A percentile compares a stretch with the other conserved stretches of the same genome.
Evolutionary conservation across 108 stramenopile genomes (phyloP).

Genomic region (Fragilaria crotonensis): DNA sequence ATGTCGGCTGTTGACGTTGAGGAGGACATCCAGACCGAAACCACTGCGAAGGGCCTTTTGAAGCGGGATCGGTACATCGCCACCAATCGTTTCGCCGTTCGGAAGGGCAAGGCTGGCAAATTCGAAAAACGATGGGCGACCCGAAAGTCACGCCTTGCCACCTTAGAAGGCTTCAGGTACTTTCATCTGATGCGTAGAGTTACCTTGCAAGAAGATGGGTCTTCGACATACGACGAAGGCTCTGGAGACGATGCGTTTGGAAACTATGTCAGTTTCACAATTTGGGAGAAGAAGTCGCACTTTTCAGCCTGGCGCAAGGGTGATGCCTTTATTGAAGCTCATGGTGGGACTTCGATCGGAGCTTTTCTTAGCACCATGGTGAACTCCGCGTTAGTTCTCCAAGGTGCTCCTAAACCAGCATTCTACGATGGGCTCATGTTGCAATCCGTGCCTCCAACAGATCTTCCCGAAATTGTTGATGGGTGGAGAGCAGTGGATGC

Average conservation of each 20-base stretch:
- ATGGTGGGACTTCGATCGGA: conserved; percentile 80
- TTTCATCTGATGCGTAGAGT: conserved; percentile 84
- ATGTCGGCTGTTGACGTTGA: neutral
- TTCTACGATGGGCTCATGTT: conserved; percentile 77
- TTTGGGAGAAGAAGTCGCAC: conserved; percentile 80
- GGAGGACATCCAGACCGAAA: neutral
- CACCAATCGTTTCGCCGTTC: conserved; percentile 81
- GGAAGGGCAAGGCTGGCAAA: conserved; percentile 56
- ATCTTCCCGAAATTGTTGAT: conserved; percentile 59
- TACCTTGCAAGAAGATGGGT: conserved; percentile 30
- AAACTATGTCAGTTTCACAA: conserved; percentile 79
- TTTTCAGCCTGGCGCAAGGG: conserved; percentile 79
- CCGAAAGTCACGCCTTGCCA: conserved; percentile 63
- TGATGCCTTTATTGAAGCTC: conserved; percentile 90
- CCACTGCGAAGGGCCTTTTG: conserved; percentile 25
- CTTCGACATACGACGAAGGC: conserved; percentile 21
- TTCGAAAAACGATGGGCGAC: conserved; percentile 88
- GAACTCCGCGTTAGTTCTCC: conserved; percentile 52
- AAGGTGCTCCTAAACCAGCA: conserved; percentile 69
- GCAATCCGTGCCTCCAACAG: conserved; percentile 34
- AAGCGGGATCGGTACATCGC: conserved; percentile 78
- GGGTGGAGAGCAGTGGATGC: conserved; percentile 82
- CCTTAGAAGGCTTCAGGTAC: conserved; percentile 77
- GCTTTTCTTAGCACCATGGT: conserved; percentile 81
- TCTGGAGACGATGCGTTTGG: conserved; percentile 22